Base-by-base conservation (phyloP, 1,284 basidiomycete genomes). In the Heliocybe sulcata region DNA sequence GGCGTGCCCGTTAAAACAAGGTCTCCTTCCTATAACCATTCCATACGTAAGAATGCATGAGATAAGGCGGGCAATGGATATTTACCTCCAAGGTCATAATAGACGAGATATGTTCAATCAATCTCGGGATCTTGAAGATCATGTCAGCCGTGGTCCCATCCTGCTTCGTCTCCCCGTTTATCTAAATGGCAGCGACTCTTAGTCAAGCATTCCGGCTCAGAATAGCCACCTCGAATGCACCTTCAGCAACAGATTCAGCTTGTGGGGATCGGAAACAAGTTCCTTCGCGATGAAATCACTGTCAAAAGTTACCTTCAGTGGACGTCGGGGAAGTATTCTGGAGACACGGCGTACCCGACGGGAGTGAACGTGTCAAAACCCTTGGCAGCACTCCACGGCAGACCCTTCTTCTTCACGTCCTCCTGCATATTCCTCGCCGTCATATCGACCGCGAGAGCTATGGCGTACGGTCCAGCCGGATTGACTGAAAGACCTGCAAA, bases 391-490 rank as follows among this genome's bases (percentile, higher is more conserved):
- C 89, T 87, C 96, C 96, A 99, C 1, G 96, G 96, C 23, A 98
- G 79, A 20, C 96, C 94, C 59, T 87, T 88, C 64, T 88, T 90
- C 77, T 97, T 98, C 52, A 91, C 92, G 52, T 85, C 83, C 56
- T 98, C 92, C 72, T 99, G 96, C 66, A 98, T 74, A 73, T 98
- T 98, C 25, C 96, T 83, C 1, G 91, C 95, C 0, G 95, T 98
- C 87, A 98, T 88, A 68, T 98, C 94, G 58, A 97, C 88, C 1
- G 92, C 92, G 56, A 98, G 77, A 42, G 94, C 94, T 96, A 59
- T 6, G 25, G 16, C 2, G 19, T 11, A 45, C 35, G 22, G 3
- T 31, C 48, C 22, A 47, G 45, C 53, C 23, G 49, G 35, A 53
- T 52, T 54, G 35, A 9, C 19, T 3, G 16, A 29, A 1, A 56